Conservation (phyloP, 1,284 basidiomycete species). For the Neolentinus lepideus region DNA sequence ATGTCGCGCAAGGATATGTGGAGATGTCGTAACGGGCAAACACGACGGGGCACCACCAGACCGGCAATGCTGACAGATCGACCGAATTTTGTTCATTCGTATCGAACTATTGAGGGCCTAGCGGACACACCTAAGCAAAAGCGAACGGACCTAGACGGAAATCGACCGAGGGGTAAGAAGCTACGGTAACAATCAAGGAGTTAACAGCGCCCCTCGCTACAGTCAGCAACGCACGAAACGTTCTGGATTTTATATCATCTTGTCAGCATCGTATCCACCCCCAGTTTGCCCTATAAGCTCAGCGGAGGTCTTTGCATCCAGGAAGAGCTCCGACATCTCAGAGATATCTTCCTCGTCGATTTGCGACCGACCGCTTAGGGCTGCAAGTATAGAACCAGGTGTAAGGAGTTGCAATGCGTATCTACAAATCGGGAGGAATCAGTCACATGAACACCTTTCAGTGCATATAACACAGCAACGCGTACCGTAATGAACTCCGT, state of each 20-base stretch:
- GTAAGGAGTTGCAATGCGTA: constrained; percentile 91
- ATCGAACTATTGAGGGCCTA: too few relatives aligned
- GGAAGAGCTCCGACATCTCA: constrained; percentile 91
- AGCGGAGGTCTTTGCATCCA: constrained; percentile 86
- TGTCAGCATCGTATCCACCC: not conserved
- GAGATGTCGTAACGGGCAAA: not conserved
- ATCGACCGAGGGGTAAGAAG: not conserved
- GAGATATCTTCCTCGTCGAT: constrained; percentile 83
- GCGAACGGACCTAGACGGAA: not conserved
- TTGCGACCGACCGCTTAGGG: constrained; percentile 70
- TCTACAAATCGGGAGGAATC: constrained; percentile 30
- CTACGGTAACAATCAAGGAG: not conserved
- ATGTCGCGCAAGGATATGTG: not conserved
- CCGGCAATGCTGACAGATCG: not conserved
- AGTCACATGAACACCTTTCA: not conserved
- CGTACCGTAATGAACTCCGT: constrained; percentile 76
- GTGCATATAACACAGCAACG: constrained; percentile 9
- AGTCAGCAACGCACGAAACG: not conserved
- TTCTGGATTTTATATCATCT: not conserved
- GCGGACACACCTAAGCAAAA: too few relatives aligned
- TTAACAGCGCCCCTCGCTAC: not conserved
- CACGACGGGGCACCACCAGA: not conserved
- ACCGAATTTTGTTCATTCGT: not conserved
- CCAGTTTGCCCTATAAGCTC: constrained; percentile 33
- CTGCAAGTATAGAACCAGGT: constrained; percentile 86